Conservation (phyloP, 441 rosid genomes). For the Arabidopsis hybrid region DNA sequence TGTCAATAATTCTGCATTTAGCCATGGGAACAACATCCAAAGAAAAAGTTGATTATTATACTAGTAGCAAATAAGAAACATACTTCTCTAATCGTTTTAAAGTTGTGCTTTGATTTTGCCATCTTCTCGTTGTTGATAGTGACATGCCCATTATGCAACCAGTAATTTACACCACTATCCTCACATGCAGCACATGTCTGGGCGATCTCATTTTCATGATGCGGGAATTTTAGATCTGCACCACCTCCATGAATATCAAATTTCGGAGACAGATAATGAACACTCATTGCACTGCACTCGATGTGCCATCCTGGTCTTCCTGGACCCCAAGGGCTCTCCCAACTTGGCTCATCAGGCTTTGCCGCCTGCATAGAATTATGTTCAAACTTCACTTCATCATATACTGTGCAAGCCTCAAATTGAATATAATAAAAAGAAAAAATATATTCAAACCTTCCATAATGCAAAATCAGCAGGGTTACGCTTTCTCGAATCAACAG, state of each 20-base stretch:
- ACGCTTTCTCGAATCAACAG: constrained; percentile 82
- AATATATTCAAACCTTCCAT: constrained; percentile 72
- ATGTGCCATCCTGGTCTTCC: constrained; percentile 99
- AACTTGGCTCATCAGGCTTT: constrained; percentile 84
- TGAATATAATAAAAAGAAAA: background rate
- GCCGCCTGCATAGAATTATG: constrained; percentile 65
- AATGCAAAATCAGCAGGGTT: constrained; percentile 94
- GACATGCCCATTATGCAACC: constrained; percentile 98
- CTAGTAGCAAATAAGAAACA: constrained; percentile 7
- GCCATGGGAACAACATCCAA: constrained; percentile 15
- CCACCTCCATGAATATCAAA: constrained; percentile 99
- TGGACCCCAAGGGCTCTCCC: constrained; percentile 93
- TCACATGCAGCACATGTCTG: constrained; percentile 87
- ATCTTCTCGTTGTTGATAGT: constrained; percentile 81
- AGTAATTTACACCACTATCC: constrained; percentile 66
- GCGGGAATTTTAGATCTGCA: constrained; percentile 90
- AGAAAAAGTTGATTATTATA: background rate
- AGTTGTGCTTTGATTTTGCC: constrained; percentile 88
- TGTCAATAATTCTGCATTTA: constrained; percentile 6
- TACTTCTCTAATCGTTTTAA: constrained; percentile 83
- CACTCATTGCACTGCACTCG: constrained; percentile 99
- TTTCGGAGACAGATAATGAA: constrained; percentile 64
- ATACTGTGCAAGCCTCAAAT: constrained; percentile 2
- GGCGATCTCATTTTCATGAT: constrained; percentile 93
- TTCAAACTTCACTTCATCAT: constrained; percentile 28